Base-by-base conservation (phyloP, 2,329 filamentous ascomycete species). In the Gaeumannomyces tritici region DNA sequence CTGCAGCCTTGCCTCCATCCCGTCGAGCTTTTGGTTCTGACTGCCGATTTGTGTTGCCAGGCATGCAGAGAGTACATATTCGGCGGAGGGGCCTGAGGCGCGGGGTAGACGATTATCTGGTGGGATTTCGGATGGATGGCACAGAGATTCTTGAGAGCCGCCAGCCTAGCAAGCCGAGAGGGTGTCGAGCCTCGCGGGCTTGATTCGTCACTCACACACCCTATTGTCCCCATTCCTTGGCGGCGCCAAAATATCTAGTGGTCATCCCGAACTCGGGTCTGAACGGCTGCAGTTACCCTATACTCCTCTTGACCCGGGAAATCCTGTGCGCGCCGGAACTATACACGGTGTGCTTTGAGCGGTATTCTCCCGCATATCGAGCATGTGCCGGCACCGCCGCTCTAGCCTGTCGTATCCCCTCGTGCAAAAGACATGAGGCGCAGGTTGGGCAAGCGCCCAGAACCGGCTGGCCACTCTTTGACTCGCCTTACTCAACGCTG, bases 21-120 rank as follows among this genome's bases (percentile, higher is more conserved):
- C 42, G 42, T 51, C 42, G 42, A n/a, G 59, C 29, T 60, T 57
- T 56, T 63, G 60, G 27, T 68, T 63, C 66, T 62, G 61, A 61
- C 62, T 60, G 28, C 61, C 29, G 51, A 3, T 55, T 55, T 58
- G 56, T 57, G 57, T 64, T 54, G 9, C 42, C 66, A 77, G 71
- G 80, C 83, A 11, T 83, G 82, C 70, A 77, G 79, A 65, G 80
- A 83, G 66, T 85, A 84, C 70, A 74, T 85, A 26, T 76, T 80
- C 65, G 67, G 54, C 24, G 47, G 64, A 63, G 64, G 62, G 42
- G 8, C 42, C n/a, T 24, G 24, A 4, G 42, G 21, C 42, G 63
- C 57, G 59, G 62, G 62, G 60, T 63, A 63, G 59, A 51, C n/a
- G 42, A 51, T 8, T 11, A 3, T 2, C 18, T 4, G 42, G 42